Base-by-base conservation (phyloP, 1,284 basidiomycete species). In the Ustilago trichophora region DNA sequence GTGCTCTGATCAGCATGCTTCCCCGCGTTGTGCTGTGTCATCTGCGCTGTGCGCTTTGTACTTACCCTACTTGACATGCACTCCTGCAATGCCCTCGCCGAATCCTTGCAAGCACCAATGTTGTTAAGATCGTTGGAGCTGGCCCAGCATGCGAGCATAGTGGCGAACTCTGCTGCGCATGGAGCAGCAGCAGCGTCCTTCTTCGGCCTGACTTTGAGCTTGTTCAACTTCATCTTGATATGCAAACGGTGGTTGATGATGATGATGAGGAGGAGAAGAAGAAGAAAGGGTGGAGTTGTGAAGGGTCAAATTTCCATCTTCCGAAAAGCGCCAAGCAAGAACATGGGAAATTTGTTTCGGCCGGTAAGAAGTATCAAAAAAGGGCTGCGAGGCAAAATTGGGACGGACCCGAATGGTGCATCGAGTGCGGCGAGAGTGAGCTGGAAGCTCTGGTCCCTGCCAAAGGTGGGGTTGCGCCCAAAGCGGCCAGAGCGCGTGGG, bases 91-190 rank as follows among this genome's bases (percentile, higher is more conserved):
- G 84, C 83, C 68, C 88, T 84, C 0, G 92, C 89, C 15, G 86
- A 83, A 13, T 87, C 85, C 55, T 87, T 85, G 82, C 93, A 97
- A 2, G 84, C 84, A 11, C 75, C 72, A 10, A 84, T 83, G 19
- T 87, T 88, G 72, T 86, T 85, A 26, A 90, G 67, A 81, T 96
- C 92, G 26, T 85, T 84, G 3, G 87, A 86, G 15, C 90, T 88
- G n/a, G 93, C 91, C 91, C 92, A 95, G 83, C 93, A 97, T 40
- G 89, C 88, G 32, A 97, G 87, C 88, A 97, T 91, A 46, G 88
- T 84, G 11, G 89, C 85, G 55, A 96, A 86, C 82, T 93, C 89
- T 22, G 87, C 83, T 13, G 88, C 87, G 80, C 92, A 93, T 60
- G 90, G 85, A 42, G 86, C 87, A 37, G 85, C 83, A 40, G 85